Percentiles rank a stretch among this genome's conserved stretches.
These are phyloP conservation scores for Candida buenavistaensis DNA, from an alignment of 1,139 yeast genomes.

Conservation along the genomic window DNA sequence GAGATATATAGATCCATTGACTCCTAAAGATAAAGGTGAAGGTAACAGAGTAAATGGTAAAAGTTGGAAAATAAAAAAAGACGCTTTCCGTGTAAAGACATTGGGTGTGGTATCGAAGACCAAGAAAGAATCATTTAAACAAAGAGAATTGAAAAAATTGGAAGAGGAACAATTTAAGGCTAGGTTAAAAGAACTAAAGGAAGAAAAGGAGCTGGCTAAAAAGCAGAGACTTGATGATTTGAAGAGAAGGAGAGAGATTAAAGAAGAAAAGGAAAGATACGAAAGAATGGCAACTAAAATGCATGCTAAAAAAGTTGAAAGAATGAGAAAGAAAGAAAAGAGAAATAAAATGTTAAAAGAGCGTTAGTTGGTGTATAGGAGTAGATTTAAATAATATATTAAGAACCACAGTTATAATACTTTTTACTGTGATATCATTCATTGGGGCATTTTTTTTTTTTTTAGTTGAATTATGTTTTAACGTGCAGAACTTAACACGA, in stretches of 20 bases:
- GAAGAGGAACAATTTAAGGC: slow-evolving; percentile 49
- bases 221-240: slow-evolving; percentile 51
- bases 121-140: slow-evolving; percentile 23
- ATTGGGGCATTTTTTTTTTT: too few relatives aligned
- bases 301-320: slow-evolving; percentile 78
- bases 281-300: slow-evolving; percentile 69
- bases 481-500: neutral
- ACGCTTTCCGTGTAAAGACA: slow-evolving; percentile 47
- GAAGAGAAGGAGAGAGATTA: slow-evolving; percentile 65
- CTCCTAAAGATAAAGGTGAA: slow-evolving; percentile 32
- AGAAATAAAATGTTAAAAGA: slow-evolving; percentile 77
- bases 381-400: neutral
- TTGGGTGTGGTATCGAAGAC: slow-evolving; percentile 22
- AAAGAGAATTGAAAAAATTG: slow-evolving; percentile 36
- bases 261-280: slow-evolving; percentile 73
- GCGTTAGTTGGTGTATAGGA: slow-evolving; percentile 31
- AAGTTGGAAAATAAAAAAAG: slow-evolving; percentile 56
- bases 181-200: slow-evolving; percentile 56
- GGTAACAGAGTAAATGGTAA: slow-evolving; percentile 55
- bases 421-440: too few relatives aligned
- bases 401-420: too few relatives aligned
- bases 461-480: neutral
- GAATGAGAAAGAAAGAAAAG: slow-evolving; percentile 79
- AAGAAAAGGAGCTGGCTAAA: slow-evolving; percentile 59
- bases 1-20: slow-evolving; percentile 27